Conservation (phyloP, 768 basidiomycete genomes). For the Lactarius sanguifluus region DNA sequence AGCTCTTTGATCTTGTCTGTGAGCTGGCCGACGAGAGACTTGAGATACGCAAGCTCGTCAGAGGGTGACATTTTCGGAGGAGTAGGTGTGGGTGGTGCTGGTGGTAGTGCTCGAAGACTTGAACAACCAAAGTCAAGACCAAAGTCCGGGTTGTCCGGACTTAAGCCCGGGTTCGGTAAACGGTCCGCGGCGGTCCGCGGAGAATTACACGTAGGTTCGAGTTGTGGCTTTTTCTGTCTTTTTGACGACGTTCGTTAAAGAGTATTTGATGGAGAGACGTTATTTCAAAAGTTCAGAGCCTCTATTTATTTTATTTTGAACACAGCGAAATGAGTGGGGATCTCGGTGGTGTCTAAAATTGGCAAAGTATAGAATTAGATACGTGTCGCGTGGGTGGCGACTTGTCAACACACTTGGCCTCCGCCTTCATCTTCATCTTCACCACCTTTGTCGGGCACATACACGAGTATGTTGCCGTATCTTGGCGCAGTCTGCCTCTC, state of each 20-base stretch:
- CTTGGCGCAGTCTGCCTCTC: constrained; percentile 34
- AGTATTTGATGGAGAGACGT: not conserved
- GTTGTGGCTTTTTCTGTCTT: not conserved
- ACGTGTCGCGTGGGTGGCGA: constrained; percentile 6
- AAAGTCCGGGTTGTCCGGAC: not conserved
- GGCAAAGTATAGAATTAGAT: not conserved
- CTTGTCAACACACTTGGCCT: too few species aligned
- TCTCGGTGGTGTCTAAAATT: not conserved
- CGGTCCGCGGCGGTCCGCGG: not conserved
- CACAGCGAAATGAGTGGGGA: not conserved
- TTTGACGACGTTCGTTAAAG: not conserved
- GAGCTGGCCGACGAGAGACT: constrained; percentile 85
- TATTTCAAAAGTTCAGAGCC: not conserved
- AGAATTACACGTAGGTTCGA: not conserved
- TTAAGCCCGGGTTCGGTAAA: not conserved
- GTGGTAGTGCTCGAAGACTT: not conserved
- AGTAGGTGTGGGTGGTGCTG: not conserved
- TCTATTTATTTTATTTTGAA: not conserved
- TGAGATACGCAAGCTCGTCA: constrained; percentile 93
- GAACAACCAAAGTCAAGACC: not conserved
- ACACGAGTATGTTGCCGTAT: constrained; percentile 32
- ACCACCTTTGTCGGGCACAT: constrained; percentile 8
- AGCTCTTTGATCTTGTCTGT: constrained; percentile 83
- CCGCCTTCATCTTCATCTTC: not conserved
- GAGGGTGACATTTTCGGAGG: constrained; percentile 54